Base-by-base conservation (phyloP, 108 stramenopile species). In the Skeletonema grethae region DNA sequence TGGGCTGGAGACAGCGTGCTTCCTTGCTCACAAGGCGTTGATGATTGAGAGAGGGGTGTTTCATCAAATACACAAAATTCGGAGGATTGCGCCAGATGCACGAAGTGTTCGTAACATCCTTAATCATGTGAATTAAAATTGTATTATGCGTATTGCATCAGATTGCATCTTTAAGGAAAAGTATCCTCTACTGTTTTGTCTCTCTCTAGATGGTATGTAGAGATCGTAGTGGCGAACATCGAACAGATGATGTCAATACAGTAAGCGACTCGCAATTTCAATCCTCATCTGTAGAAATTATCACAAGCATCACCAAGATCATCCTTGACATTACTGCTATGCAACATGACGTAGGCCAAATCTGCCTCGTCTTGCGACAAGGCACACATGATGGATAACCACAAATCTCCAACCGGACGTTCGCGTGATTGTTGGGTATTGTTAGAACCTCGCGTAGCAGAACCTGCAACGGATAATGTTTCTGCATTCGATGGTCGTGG, bases 321-420 rank as follows among this genome's bases (percentile, higher is more conserved):
- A 57, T 79, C 50, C 29, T 57, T 34, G n/a, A 79, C 61, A 43
- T 68, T 50, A 18, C 55, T 68, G n/a, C 83, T 73, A 53, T 80
- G 65, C 38, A 71, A 50, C 65, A 88, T 70, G 34, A 91, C 65
- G 67, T 88, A 81, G 2, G 94, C 86, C 20, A 95, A 65, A 39
- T 75, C 80, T 8, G 84, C 87, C 74, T 95, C 94, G 4, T 87
- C 90, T 30, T 82, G 67, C 0, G 91, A 91, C 73, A 87, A 82
- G 11, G 88, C 88, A 55, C 85, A 88, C 80, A 91, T 82, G 82
- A 95, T 87, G 22, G 90, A 90, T 36, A 95, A 72, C 91, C 91
- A 95, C 60, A 95, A 65, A 75, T 94, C 89, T 3, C 73, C 76
- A 38, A 73, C 66, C 4, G 88, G 90, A 31, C 87, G 72, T 2